Base-by-base conservation (phyloP, 129 eudicot species). In the Flaveria trinervia region DNA sequence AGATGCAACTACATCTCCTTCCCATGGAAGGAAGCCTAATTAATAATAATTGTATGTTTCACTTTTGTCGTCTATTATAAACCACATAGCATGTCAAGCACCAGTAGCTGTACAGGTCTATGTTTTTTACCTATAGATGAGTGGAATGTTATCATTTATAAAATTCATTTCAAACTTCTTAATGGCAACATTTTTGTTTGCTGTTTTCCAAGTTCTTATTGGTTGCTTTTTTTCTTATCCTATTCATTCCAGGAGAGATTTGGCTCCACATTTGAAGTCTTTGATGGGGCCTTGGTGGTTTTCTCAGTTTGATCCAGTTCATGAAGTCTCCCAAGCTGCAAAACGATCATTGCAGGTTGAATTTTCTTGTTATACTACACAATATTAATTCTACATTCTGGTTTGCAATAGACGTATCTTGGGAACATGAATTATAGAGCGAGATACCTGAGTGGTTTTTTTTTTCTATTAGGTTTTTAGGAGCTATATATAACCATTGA, bases 231-330 rank as follows among this genome's bases (percentile, higher is more conserved):
- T 66, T 41, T 30, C 33, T 54, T 83, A 59, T 18, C 57, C 43
- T 73, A 60, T 68, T 28, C 9, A 10, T 78, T 71, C 41, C 88
- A 94, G 98, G 77, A 87, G 98, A 81, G 96, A 86, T 41, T 84
- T 94, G 84, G 98, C 98, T 81, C 96, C 90, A 26, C 96, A 94
- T 84, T 83, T 94, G 50, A 94, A 91, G 85, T 83, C 88, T 81
- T 77, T 94, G 82, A 91, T 91, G 92, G 98, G 98, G 68, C 98
- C 98, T 9, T 94, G 98, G 98, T 94, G 98, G 98, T 87, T 86
- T 80, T 89, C 97, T 65, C 98, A 94, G 84, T 94, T 94, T 76
- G 98, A 94, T 79, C 71, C 93, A 25, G 82, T 83, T 62, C 75
- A 90, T 86, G 98, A 94, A 86, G 97, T 94, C 83, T 89, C 98